Conservation (phyloP, 2,329 filamentous ascomycete species). For the Fusarium floridanum region DNA sequence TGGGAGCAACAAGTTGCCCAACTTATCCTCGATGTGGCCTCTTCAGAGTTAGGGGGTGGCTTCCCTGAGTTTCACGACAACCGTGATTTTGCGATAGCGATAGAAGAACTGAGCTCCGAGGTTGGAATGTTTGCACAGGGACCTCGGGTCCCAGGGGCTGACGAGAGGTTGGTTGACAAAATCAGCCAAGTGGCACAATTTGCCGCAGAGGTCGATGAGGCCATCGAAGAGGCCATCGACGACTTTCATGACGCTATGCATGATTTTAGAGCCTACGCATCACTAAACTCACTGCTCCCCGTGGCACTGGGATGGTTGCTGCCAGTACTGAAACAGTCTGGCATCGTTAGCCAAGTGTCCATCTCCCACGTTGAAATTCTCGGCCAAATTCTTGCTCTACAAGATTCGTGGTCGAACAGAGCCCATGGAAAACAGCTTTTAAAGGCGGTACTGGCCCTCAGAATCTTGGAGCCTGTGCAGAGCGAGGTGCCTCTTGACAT, state of each 20-base stretch:
- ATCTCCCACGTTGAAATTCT: not conserved
- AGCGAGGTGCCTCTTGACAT: not conserved
- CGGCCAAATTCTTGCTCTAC: not conserved
- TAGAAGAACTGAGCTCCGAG: not conserved
- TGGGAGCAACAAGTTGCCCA: not conserved
- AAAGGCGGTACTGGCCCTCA: not conserved
- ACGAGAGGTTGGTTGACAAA: not conserved
- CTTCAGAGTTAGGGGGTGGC: not conserved
- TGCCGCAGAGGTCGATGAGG: not conserved
- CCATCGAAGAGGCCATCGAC: too few species aligned
- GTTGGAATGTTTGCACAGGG: not conserved
- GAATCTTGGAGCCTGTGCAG: not conserved
- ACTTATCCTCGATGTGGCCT: not conserved
- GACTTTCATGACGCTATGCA: too few species aligned
- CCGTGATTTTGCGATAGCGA: not conserved
- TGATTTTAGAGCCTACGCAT: too few species aligned
- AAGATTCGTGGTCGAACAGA: not conserved
- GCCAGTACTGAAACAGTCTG: not conserved
- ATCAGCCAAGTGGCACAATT: not conserved
- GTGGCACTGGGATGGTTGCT: not conserved
- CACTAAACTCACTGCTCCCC: not conserved
- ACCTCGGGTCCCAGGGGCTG: not conserved
- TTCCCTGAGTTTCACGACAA: not conserved
- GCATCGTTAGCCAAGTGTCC: not conserved
- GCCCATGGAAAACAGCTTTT: not conserved